These are phyloP conservation scores for Picochlorum sp. DNA, from an alignment of 139 green algal species.

Conservation along the genomic window DNA sequence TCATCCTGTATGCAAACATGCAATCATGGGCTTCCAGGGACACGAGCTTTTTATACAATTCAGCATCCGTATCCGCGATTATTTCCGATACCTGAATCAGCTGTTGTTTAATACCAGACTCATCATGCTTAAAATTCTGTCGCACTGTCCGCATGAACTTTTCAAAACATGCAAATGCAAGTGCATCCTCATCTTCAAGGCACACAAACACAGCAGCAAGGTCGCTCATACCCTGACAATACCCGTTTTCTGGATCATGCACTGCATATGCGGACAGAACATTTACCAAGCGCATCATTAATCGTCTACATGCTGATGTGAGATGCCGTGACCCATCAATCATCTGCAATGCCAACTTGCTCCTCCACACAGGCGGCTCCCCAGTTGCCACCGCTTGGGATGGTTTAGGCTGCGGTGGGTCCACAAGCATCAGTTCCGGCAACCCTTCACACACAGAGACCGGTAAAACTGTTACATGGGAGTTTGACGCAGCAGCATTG, in stretches of 20 bases:
- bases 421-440: slow-evolving; percentile 31
- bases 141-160: slow-evolving; percentile 60
- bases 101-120: slow-evolving; percentile 60
- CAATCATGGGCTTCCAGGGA: slow-evolving; percentile 52
- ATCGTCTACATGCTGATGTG: slow-evolving; percentile 13
- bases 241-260: slow-evolving; percentile 70
- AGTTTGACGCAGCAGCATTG: background rate
- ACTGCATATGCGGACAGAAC: slow-evolving; percentile 75
- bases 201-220: slow-evolving; percentile 71
- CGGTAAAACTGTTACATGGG: slow-evolving; percentile 18
- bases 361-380: slow-evolving; percentile 26
- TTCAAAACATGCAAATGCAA: slow-evolving; percentile 81
- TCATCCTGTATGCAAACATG: slow-evolving; percentile 78
- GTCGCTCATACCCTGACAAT: slow-evolving; percentile 87
- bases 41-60: slow-evolving; percentile 31
- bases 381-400: slow-evolving; percentile 6
- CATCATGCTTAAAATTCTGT: slow-evolving; percentile 62
- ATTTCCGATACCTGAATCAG: slow-evolving; percentile 42
- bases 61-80: slow-evolving; percentile 40
- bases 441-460: slow-evolving; percentile 21
- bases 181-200: slow-evolving; percentile 66
- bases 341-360: slow-evolving; percentile 21
- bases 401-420: background rate
- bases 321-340: slow-evolving; percentile 38
- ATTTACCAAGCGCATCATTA: slow-evolving; percentile 49